These are phyloP conservation scores for Purshia tridentata DNA, from an alignment of 306 rosid genomes.

Conservation along the genomic window DNA sequence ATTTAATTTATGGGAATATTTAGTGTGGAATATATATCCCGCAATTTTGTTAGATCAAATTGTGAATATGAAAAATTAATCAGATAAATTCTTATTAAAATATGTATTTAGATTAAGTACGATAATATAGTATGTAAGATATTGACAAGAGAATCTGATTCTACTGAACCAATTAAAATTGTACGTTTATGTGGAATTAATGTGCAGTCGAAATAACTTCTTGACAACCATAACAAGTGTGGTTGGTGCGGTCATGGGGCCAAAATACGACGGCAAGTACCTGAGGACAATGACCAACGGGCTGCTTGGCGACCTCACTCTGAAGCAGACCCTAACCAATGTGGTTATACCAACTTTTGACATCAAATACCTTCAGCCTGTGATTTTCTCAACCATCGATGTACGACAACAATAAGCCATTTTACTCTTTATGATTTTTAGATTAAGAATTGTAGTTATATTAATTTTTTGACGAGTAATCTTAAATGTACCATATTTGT, in stretches of 20 bases:
- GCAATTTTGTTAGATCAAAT: too few species aligned
- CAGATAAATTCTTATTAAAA: too few species aligned
- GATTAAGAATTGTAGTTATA: too few species aligned
- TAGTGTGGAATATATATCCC: too few species aligned
- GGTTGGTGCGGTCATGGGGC: conserved; percentile 2
- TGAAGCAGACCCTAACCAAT: conserved; percentile 24
- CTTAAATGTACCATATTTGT: not conserved
- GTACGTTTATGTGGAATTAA: not conserved
- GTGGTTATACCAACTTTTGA: conserved; percentile 45
- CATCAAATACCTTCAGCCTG: conserved; percentile 44
- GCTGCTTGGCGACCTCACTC: conserved; percentile 30
- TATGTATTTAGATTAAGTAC: too few species aligned
- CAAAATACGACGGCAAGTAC: conserved; percentile 35
- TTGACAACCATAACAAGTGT: not conserved
- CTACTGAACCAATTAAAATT: too few species aligned
- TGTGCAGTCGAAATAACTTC: not conserved
- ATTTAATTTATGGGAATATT: too few species aligned
- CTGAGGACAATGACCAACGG: conserved; percentile 7
- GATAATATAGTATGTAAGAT: too few species aligned
- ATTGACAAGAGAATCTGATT: too few species aligned
- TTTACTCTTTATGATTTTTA: not conserved
- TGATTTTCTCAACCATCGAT: conserved; percentile 39
- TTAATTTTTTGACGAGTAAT: too few species aligned
- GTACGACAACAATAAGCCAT: conserved; percentile 17
- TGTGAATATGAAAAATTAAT: too few species aligned